Evolutionary conservation across 768 basidiomycete genomes (phyloP).

Genomic region (Agaricus sinodeliciosus): DNA sequence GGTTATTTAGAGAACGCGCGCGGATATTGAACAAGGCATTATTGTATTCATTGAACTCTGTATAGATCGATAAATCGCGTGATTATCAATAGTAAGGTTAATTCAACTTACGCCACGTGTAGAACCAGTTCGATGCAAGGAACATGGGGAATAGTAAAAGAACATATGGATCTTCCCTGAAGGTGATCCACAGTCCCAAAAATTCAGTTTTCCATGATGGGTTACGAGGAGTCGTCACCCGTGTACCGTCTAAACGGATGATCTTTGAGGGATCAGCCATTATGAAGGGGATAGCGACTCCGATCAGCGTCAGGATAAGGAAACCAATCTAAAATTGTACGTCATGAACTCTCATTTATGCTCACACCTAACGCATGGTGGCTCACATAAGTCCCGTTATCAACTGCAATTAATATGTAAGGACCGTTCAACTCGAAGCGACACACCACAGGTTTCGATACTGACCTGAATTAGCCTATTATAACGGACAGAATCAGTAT

Average conservation of each 20-base stretch:
- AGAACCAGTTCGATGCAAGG: constrained; percentile 78
- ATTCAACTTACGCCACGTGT: constrained; percentile 62
- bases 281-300: constrained; percentile 54
- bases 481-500: neutral
- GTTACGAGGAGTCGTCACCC: constrained; percentile 51
- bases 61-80: constrained; percentile 3
- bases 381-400: constrained; percentile 69
- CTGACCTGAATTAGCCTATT: constrained; percentile 32
- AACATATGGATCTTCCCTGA: constrained; percentile 65
- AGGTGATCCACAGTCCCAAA: constrained; percentile 57
- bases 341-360: neutral
- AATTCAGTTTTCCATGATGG: constrained; percentile 77
- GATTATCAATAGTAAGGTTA: neutral
- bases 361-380: neutral
- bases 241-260: constrained; percentile 68
- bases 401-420: constrained; percentile 30
- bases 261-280: constrained; percentile 70
- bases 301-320: constrained; percentile 64
- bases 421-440: neutral
- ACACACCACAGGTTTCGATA: neutral
- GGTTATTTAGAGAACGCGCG: constrained; percentile 65
- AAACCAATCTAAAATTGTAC: constrained; percentile 53
- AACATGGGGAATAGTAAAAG: constrained; percentile 80
- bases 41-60: constrained; percentile 77
- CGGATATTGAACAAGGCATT: constrained; percentile 73